Evolutionary conservation across 768 basidiomycete genomes (phyloP).

Genomic region (Lepiota subincarnata): DNA sequence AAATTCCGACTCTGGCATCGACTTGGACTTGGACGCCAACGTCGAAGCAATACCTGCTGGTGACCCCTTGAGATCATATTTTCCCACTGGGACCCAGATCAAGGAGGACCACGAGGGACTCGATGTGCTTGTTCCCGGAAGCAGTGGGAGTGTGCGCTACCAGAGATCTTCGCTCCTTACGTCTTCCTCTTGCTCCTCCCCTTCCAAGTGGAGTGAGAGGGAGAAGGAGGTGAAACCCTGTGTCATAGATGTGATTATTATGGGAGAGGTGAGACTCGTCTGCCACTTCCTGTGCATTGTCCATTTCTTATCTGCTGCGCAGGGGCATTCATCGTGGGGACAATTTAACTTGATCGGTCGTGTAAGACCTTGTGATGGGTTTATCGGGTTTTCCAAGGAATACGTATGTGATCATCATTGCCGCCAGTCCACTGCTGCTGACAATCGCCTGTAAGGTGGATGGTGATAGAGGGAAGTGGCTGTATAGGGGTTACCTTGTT

Average conservation of each 20-base stretch:
- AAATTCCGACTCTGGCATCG: conserved; percentile 29
- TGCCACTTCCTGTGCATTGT: no score
- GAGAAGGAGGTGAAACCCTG: conserved; percentile 10
- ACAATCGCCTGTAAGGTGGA: conserved; percentile 40
- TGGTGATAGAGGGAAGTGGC: conserved; percentile 75
- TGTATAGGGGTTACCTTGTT: conserved; percentile 81
- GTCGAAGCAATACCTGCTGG: conserved; percentile 47
- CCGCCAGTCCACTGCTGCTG: conserved; percentile 8
- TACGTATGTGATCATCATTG: conserved; percentile 48
- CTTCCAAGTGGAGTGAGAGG: conserved; percentile 13
- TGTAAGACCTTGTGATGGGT: conserved; percentile 77
- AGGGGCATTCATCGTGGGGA: conserved; percentile 93
- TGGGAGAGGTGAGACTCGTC: conserved; percentile 57
- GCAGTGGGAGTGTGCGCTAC: conserved; percentile 26
- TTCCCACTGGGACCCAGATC: conserved; percentile 51
- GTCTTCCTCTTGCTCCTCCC: background rate
- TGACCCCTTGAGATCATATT: conserved; percentile 56
- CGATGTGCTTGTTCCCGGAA: conserved; percentile 41
- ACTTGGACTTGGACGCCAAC: conserved; percentile 22
- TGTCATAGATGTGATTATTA: conserved; percentile 56
- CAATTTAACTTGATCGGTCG: conserved; percentile 78
- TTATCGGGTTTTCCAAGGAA: conserved; percentile 79
- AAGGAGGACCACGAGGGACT: conserved; percentile 46
- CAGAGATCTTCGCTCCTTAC: conserved; percentile 19
- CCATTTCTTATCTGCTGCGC: background rate